These are phyloP conservation scores for Leccinum solheimii DNA, from an alignment of 1,284 basidiomycete species.

Conservation along the genomic window DNA sequence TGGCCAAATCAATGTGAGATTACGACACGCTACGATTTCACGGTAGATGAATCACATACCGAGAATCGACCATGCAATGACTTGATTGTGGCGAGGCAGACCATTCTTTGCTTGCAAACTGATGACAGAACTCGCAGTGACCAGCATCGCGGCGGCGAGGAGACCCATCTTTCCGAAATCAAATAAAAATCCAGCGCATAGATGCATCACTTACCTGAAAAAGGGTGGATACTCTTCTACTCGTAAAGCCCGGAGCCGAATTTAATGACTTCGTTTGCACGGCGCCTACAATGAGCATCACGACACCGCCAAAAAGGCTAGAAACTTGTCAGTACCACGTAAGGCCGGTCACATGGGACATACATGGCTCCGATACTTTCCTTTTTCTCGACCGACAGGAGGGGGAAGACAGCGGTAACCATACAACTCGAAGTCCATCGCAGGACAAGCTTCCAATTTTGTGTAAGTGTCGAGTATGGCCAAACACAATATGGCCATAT, in stretches of 20 bases:
- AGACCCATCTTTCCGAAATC: constrained; percentile 37
- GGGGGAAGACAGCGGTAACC: constrained; percentile 65
- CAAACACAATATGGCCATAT: constrained; percentile 65
- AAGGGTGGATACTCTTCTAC: constrained; percentile 8
- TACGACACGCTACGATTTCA: not conserved
- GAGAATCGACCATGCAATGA: constrained; percentile 67
- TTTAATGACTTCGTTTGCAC: constrained; percentile 11
- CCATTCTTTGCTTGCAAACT: constrained; percentile 69
- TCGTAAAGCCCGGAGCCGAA: not conserved
- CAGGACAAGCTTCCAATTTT: constrained; percentile 34
- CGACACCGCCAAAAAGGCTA: constrained; percentile 33
- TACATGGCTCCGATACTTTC: constrained; percentile 67
- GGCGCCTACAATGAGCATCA: constrained; percentile 29
- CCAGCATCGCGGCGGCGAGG: constrained; percentile 47
- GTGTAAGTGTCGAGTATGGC: constrained; percentile 36
- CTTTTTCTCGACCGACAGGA: constrained; percentile 72
- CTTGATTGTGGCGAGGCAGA: constrained; percentile 63
- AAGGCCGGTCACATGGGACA: constrained; percentile 25
- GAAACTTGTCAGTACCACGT: constrained; percentile 15
- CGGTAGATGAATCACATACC: constrained; percentile 40
- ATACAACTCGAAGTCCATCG: constrained; percentile 60
- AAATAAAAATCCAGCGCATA: not conserved
- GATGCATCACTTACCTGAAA: constrained; percentile 41
- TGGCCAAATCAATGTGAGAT: constrained; percentile 36
- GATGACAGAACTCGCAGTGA: constrained; percentile 58